Conservation (phyloP, 169 alveolate genomes). For the Cryptosporidium sp. region DNA sequence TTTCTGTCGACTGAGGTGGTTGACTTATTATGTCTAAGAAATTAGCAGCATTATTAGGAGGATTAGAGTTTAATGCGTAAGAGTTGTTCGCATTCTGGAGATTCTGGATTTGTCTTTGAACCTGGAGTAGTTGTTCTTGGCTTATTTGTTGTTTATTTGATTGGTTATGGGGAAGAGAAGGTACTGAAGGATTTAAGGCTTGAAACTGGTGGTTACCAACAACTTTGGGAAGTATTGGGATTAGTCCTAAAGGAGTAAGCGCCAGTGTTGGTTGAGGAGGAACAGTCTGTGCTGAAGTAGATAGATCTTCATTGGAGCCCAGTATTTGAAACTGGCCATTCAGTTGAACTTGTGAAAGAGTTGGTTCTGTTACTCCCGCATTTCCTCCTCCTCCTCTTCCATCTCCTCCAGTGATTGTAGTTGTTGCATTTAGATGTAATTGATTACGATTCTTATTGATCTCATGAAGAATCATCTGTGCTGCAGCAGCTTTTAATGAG, state of each 20-base stretch:
- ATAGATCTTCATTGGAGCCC: background rate
- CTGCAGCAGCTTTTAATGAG: constrained; percentile 46
- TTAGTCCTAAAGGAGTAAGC: constrained; percentile 55
- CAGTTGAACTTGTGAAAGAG: background rate
- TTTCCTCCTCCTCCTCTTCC: background rate
- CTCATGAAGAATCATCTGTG: constrained; percentile 63
- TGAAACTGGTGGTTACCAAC: background rate
- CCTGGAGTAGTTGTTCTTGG: constrained; percentile 42
- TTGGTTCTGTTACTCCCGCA: background rate
- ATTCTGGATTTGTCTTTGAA: constrained; percentile 22
- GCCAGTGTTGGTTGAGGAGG: constrained; percentile 44
- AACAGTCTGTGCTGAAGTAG: background rate
- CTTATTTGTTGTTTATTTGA: constrained; percentile 3
- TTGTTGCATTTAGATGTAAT: background rate
- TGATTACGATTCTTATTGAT: constrained; percentile 42
- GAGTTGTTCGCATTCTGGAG: constrained; percentile 3
- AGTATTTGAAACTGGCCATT: constrained; percentile 7
- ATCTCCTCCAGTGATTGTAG: background rate
- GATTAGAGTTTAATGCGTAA: background rate
- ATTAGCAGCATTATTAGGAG: background rate
- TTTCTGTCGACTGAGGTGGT: background rate
- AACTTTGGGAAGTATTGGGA: constrained; percentile 47
- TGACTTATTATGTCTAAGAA: background rate
- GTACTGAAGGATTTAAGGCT: background rate
- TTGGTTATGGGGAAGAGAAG: constrained; percentile 12